Conservation (phyloP, 106 monocot genomes). For the Dactylorhiza incarnata region DNA sequence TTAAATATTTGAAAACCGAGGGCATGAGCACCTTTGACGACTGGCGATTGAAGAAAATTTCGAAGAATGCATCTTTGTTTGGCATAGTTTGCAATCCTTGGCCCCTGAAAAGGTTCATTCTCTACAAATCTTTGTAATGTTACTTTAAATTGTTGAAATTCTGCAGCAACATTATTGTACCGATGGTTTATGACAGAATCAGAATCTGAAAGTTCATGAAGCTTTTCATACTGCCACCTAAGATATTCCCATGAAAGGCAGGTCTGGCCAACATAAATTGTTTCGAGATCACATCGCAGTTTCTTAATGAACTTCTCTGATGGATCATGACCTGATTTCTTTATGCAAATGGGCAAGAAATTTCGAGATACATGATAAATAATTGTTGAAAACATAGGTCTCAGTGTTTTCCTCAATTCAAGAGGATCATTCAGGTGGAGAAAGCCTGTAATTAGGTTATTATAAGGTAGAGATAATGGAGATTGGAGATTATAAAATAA, state of each 20-base stretch:
- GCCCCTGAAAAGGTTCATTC: conserved; percentile 72
- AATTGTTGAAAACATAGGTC: conserved; percentile 33
- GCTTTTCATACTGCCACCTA: conserved; percentile 76
- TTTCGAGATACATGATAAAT: conserved; percentile 42
- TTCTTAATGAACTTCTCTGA: conserved; percentile 70
- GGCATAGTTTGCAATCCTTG: conserved; percentile 66
- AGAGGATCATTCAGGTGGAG: conserved; percentile 59
- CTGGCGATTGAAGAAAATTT: conserved; percentile 78
- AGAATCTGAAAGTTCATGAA: conserved; percentile 34
- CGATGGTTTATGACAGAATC: conserved; percentile 27
- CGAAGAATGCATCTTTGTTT: conserved; percentile 54
- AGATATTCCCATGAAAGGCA: conserved; percentile 97
- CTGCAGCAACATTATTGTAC: conserved; percentile 68
- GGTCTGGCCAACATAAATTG: conserved; percentile 75
- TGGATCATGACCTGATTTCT: conserved; percentile 28
- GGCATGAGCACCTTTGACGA: conserved; percentile 48
- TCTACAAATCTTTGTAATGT: conserved; percentile 64
- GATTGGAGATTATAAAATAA: not conserved
- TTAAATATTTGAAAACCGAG: not conserved
- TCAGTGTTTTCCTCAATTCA: conserved; percentile 30
- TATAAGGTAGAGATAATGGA: not conserved
- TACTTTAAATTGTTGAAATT: conserved; percentile 86
- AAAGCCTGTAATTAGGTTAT: conserved; percentile 35
- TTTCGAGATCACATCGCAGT: conserved; percentile 61
- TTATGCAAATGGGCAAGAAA: conserved; percentile 22